These are phyloP conservation scores for Candida jianshihensis DNA, from an alignment of 805 yeast genomes.

Conservation along the genomic window DNA sequence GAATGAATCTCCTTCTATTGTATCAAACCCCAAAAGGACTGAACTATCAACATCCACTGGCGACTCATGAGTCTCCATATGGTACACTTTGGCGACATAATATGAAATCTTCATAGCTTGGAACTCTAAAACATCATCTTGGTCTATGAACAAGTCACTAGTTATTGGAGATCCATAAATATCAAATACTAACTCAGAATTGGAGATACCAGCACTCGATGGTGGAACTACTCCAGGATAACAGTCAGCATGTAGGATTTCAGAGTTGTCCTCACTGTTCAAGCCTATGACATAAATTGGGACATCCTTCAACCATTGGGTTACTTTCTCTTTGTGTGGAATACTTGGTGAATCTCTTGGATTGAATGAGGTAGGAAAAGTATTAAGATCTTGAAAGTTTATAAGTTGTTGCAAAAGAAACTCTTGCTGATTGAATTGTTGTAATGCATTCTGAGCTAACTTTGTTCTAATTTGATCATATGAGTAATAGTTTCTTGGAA, in stretches of 20 bases:
- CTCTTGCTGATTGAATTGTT: no score
- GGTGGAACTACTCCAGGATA: slow-evolving; percentile 39
- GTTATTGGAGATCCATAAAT: background rate
- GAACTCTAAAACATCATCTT: slow-evolving; percentile 41
- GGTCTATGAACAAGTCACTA: slow-evolving; percentile 27
- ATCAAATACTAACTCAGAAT: no score
- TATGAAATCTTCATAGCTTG: slow-evolving; percentile 49
- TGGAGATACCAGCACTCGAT: slow-evolving; percentile 5
- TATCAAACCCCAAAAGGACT: no score
- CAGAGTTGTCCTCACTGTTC: background rate
- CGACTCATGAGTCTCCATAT: slow-evolving; percentile 7
- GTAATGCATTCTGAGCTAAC: no score
- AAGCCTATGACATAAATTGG: slow-evolving; percentile 35
- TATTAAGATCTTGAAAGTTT: background rate
- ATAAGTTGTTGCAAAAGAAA: no score
- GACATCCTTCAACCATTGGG: slow-evolving; percentile 52
- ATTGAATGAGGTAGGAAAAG: slow-evolving; percentile 44
- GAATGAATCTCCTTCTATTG: no score
- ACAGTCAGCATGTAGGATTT: slow-evolving; percentile 36
- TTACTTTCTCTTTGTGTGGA: slow-evolving; percentile 61
- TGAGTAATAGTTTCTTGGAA: no score
- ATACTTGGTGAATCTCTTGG: slow-evolving; percentile 59
- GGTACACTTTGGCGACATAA: slow-evolving; percentile 34
- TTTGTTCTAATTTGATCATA: no score
- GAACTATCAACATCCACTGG: background rate